phyloP scores from a whole-genome alignment of 345 rosid genomes.

The Boechera divaricarpa region DNA sequence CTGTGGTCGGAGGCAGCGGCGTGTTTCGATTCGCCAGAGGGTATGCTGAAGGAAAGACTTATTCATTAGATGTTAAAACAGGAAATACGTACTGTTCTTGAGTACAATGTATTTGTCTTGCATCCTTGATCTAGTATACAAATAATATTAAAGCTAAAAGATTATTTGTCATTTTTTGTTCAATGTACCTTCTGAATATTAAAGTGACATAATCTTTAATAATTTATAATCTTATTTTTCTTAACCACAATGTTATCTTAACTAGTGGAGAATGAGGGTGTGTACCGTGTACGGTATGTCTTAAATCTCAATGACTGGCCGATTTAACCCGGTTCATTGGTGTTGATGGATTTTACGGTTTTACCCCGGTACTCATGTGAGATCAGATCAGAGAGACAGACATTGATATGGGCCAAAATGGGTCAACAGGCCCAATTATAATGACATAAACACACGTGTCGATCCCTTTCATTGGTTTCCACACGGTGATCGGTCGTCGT shows the following conservation, averaged over 20 bases:
- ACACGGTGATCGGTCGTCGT: slow-evolving; percentile 24
- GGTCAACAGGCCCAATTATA: slow-evolving; percentile 28
- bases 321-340: neutral
- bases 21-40: slow-evolving; percentile 60
- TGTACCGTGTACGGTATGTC: too few species aligned
- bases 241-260: too few species aligned
- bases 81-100: slow-evolving; percentile 41
- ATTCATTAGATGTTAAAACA: slow-evolving; percentile 29
- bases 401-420: slow-evolving; percentile 5
- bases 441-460: slow-evolving; percentile 23
- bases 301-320: neutral
- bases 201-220: neutral
- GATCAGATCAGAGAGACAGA: neutral
- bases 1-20: slow-evolving; percentile 66
- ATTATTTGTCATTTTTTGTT: neutral
- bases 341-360: neutral
- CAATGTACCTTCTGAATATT: neutral
- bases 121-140: slow-evolving; percentile 38
- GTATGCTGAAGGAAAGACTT: slow-evolving; percentile 55
- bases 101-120: slow-evolving; percentile 50
- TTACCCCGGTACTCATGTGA: neutral
- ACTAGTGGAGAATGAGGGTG: too few species aligned
- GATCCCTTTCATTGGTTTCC: slow-evolving; percentile 3
- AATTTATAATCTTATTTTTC: neutral
- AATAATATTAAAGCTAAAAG: neutral